Conservation (phyloP, 2,329 filamentous ascomycete species). For the Stagonosporopsis cucurbitacearum region DNA sequence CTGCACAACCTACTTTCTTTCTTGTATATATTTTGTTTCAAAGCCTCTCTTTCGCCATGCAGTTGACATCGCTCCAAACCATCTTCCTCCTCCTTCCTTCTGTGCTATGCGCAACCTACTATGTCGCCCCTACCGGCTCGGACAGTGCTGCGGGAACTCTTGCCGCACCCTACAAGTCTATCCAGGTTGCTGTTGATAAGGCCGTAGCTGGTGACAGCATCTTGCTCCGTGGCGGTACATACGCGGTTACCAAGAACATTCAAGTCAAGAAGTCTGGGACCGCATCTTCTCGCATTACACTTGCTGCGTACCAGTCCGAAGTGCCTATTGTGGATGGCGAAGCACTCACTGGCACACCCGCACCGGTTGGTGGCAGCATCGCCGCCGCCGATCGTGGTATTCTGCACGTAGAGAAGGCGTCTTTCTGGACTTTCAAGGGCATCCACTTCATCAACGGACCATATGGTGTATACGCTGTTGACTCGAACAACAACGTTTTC, state of each 20-base stretch:
- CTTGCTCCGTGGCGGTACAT: slow-evolving; percentile 54
- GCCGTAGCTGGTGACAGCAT: slow-evolving; percentile 57
- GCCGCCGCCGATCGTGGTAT: slow-evolving; percentile 54
- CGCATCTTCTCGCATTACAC: slow-evolving; percentile 49
- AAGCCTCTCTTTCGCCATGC: slow-evolving; percentile 8
- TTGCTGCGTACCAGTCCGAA: slow-evolving; percentile 54
- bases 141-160: slow-evolving; percentile 51
- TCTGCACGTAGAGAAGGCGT: slow-evolving; percentile 55
- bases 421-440: slow-evolving; percentile 57
- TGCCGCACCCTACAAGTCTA: slow-evolving; percentile 53
- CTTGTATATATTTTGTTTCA: neutral
- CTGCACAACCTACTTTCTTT: neutral
- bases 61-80: slow-evolving; percentile 19
- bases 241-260: slow-evolving; percentile 56
- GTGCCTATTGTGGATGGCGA: slow-evolving; percentile 58
- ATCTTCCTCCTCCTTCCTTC: slow-evolving; percentile 20
- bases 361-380: slow-evolving; percentile 49
- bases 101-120: slow-evolving; percentile 47
- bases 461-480: slow-evolving; percentile 48
- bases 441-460: slow-evolving; percentile 49
- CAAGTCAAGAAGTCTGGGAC: slow-evolving; percentile 54
- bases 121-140: slow-evolving; percentile 54
- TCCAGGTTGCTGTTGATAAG: slow-evolving; percentile 56
- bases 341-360: slow-evolving; percentile 50
- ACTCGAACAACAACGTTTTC: slow-evolving; percentile 47